Base-by-base conservation (phyloP, 208 protist species). In the Naegleria gruberi region DNA sequence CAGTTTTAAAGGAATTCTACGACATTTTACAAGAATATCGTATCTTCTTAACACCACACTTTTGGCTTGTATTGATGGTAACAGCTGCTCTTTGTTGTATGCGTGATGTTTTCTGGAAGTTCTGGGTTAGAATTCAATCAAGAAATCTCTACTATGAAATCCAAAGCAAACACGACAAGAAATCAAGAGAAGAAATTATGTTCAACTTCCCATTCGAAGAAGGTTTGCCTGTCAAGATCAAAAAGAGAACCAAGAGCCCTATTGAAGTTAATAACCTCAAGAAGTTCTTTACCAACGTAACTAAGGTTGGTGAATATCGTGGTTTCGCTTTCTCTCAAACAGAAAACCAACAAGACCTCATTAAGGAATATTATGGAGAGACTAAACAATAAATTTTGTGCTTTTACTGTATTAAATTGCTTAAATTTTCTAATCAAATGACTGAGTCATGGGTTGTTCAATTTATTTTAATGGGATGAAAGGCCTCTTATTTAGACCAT, bases 271-370 rank as follows among this genome's bases (percentile, higher is more conserved):
- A 46, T 46, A 46, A 46, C 45, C 30, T 86, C 43, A 86, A 46
- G 42, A 43, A 86, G 43, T 86, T 86, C 37, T 86, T 86, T 40
- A 42, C 82, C 43, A 86, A 46, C 43, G 19, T 86, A 23, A 46
- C 37, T 15, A 47, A 47, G n/a, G 17, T 44, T 5, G 51, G 51
- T 65, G 34, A 86, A 26, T 37, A 86, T n/a, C 15, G 43, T 30
- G 82, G 82, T 86, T 86, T 86, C 19, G 82, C 82, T 37, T 86
- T 86, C 82, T 86, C 82, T 43, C 74, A 82, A 42, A 82, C 74
- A 82, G 74, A 82, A 42, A 42, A 82, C 30, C 74, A 82, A 42
- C 40, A 34, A 34, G 37, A 82, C 15, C 74, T 82, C 30, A 34
- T 82, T 17, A 19, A 17, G 15, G 74, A 82, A 82, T 43, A 42